Conservation (phyloP, 495 filamentous ascomycete species). For the Aspergillus saccharolyticus region DNA sequence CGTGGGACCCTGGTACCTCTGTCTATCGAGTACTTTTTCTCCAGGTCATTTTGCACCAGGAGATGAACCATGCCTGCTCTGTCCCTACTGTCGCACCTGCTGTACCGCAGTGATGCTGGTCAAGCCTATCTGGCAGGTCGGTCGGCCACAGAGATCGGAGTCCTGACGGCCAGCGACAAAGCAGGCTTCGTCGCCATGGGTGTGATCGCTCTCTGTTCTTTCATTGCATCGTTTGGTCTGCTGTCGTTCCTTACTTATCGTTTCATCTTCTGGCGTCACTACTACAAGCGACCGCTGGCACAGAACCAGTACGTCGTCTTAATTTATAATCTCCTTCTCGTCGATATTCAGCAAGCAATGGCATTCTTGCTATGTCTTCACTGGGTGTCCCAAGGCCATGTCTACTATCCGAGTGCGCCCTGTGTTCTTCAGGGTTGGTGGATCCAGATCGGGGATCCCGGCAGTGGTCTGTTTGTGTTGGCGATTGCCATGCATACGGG, state of each 20-base stretch:
- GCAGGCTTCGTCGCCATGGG: constrained; percentile 52
- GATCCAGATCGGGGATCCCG: constrained; percentile 61
- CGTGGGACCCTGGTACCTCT: not conserved
- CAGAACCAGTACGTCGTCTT: constrained; percentile 69
- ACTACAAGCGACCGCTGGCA: constrained; percentile 37
- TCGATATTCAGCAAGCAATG: constrained; percentile 66
- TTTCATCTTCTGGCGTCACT: constrained; percentile 50
- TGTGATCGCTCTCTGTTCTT: constrained; percentile 51
- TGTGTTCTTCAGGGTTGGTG: constrained; percentile 71
- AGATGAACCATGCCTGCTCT: constrained; percentile 5
- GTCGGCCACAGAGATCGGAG: not conserved
- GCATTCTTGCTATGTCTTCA: constrained; percentile 60
- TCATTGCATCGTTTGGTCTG: constrained; percentile 48
- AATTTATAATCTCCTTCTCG: constrained; percentile 66
- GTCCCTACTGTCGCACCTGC: not conserved
- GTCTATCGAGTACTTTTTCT: not conserved
- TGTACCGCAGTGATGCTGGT: not conserved
- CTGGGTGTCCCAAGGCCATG: constrained; percentile 49
- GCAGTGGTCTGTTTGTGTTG: constrained; percentile 63
- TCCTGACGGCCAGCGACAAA: constrained; percentile 18
- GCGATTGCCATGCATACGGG: constrained; percentile 65
- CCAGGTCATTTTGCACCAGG: not conserved
- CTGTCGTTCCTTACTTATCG: constrained; percentile 53
- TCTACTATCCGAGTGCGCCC: constrained; percentile 50
- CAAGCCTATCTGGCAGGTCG: not conserved